Base-by-base conservation (phyloP, 768 basidiomycete species). In the Cystofilobasidium macerans region DNA sequence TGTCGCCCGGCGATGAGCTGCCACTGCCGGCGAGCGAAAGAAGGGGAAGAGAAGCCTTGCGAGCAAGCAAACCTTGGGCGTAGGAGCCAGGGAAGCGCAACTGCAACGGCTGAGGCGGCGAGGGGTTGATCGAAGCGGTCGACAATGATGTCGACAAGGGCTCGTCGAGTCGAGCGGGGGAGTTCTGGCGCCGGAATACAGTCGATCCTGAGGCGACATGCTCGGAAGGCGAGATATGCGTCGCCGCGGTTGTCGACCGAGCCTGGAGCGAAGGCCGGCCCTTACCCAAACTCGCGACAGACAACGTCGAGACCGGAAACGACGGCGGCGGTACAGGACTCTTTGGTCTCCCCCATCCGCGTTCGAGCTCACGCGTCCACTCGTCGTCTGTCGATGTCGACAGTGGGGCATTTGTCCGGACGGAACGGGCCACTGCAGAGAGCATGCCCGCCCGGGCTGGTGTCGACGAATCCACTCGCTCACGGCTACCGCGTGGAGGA, bases 261-360 rank as follows among this genome's bases (percentile, higher is more conserved):
- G 26, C 7, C 14, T 2, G 51, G 8, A 22, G 6, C 7, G 51
- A 32, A 11, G 51, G 51, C 2, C 26, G 51, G 13, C 51, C 51
- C 18, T 54, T 54, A 30, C 51, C 51, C 9, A 54, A 30, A 16
- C 51, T 32, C 4, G 26, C 51, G 13, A 20, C 30, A 30, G 18
- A 30, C 8, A 16, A 18, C 51, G 12, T 3, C 16, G 30, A 13
- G 2, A 30, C 14, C 28, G 35, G 22, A 16, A 38, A 16, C 28
- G 45, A 14, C 18, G 45, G 22, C 1, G 58, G 38, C 8, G 48
- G 48, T 16, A 54, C 9, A 3, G 65, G 65, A 24, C 59, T 61
- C 28, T 61, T 67, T 1, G 65, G 33, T 16, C 65, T 38, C 1
- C 65, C 59, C 65, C 65, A 67, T 7, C 65, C 65, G 43, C 65